These are phyloP conservation scores for Chlorella variabilis DNA, from an alignment of 163 green algal species.

Conservation along the genomic window DNA sequence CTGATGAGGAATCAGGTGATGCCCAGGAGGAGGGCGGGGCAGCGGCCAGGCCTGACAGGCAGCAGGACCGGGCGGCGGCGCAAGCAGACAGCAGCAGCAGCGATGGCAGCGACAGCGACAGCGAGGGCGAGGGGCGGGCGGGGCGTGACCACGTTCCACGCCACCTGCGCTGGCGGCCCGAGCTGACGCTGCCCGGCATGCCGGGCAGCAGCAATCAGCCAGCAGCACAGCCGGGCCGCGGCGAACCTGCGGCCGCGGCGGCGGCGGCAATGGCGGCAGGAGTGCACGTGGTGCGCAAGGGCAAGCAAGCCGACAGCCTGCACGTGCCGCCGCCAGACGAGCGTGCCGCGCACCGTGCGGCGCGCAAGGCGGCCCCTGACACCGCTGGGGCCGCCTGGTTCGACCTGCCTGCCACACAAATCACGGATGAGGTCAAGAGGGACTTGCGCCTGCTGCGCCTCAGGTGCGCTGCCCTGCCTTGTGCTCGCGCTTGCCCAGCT, in stretches of 20 bases:
- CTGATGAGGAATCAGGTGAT: background rate
- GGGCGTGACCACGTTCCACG: background rate
- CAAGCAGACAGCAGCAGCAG: background rate
- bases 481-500: too few relatives aligned
- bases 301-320: constrained; percentile 13
- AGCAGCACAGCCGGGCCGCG: background rate
- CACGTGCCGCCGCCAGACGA: constrained; percentile 40
- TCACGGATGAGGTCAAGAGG: constrained; percentile 68
- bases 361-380: constrained; percentile 42
- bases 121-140: background rate
- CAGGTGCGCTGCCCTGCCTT: constrained; percentile 26
- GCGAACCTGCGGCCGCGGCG: background rate
- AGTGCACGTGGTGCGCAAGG: constrained; percentile 7
- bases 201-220: background rate
- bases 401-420: constrained; percentile 55
- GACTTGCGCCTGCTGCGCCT: constrained; percentile 69
- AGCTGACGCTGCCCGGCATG: constrained; percentile 22
- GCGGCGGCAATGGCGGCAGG: background rate
- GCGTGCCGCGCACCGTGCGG: background rate
- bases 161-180: constrained; percentile 30
- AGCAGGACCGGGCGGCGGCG: background rate
- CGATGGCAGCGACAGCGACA: background rate
- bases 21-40: background rate
- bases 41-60: too few relatives aligned
- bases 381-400: constrained; percentile 63